These are phyloP conservation scores for Blakeslea trispora DNA, from an alignment of 371 early-diverging fungal species.

Conservation along the genomic window DNA sequence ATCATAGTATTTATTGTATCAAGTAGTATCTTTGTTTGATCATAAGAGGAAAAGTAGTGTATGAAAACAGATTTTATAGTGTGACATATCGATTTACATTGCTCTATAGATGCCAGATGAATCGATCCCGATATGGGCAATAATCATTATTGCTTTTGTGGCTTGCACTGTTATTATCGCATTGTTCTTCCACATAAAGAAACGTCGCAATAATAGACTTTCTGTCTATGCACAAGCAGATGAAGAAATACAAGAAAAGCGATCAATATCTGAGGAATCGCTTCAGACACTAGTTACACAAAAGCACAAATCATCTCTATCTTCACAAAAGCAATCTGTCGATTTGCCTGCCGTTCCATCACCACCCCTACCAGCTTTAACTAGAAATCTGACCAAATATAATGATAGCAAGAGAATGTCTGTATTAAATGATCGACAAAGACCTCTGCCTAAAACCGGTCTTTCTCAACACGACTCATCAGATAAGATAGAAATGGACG, in stretches of 20 bases:
- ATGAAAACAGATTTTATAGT: too few relatives aligned
- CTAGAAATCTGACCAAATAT: constrained; percentile 2
- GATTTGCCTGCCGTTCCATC: neutral
- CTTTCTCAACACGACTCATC: constrained; percentile 39
- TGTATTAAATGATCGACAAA: neutral
- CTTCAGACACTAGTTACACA: constrained; percentile 17
- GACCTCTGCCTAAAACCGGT: constrained; percentile 31
- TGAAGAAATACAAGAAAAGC: constrained; percentile 7
- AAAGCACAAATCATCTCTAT: neutral
- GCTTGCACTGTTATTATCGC: constrained; percentile 8
- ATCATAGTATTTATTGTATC: too few relatives aligned
- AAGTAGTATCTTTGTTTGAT: too few relatives aligned
- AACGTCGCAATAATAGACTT: constrained; percentile 7
- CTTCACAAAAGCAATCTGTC: neutral
- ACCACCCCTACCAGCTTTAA: constrained; percentile 1
- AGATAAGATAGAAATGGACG: constrained; percentile 43
- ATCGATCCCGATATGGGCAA: constrained; percentile 30
- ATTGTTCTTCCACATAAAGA: constrained; percentile 4
- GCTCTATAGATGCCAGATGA: neutral
- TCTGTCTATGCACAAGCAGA: constrained; percentile 7
- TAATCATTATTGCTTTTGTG: constrained; percentile 22
- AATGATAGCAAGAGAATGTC: neutral
- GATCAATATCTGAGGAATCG: constrained; percentile 15
- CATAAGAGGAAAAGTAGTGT: too few relatives aligned
- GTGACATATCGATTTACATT: too few relatives aligned